Percentiles rank a stretch among this genome's conserved stretches.
Conservation (phyloP, 768 basidiomycete genomes). For the Suillus luteus region DNA sequence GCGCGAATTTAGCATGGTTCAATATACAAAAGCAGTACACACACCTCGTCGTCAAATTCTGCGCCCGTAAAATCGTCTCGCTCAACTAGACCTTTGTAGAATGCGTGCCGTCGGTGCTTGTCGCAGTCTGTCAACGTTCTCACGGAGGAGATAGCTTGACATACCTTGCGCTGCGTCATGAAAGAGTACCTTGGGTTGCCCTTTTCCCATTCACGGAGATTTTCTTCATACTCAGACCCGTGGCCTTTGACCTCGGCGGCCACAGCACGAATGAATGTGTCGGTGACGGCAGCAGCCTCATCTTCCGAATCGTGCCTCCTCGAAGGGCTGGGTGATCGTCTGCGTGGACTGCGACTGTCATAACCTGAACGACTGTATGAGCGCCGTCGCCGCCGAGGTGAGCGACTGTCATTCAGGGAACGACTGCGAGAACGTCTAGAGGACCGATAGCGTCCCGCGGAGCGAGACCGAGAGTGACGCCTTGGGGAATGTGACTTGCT, state of each 20-base stretch:
- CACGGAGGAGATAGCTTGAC: slow-evolving; percentile 11
- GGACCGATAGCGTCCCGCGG: slow-evolving; percentile 38
- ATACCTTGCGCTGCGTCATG: slow-evolving; percentile 58
- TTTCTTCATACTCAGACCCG: slow-evolving; percentile 73
- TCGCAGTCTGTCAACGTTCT: slow-evolving; percentile 4
- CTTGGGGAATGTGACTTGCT: slow-evolving; percentile 34
- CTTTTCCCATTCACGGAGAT: slow-evolving; percentile 72
- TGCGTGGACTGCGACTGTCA: slow-evolving; percentile 50
- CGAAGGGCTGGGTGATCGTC: slow-evolving; percentile 36
- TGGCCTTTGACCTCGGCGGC: slow-evolving; percentile 84
- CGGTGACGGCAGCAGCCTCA: slow-evolving; percentile 57
- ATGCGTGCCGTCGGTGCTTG: slow-evolving; percentile 72
- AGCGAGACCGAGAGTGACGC: slow-evolving; percentile 38
- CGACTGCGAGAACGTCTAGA: slow-evolving; percentile 52
- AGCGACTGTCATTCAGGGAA: slow-evolving; percentile 46
- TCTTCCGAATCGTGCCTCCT: slow-evolving; percentile 56
- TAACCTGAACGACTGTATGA: slow-evolving; percentile 43
- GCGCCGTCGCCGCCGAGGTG: slow-evolving; percentile 41
- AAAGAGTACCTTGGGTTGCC: slow-evolving; percentile 85
- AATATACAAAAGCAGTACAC: neutral
- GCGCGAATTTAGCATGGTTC: neutral
- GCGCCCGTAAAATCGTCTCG: slow-evolving; percentile 55
- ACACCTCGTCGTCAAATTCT: slow-evolving; percentile 83
- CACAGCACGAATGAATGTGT: slow-evolving; percentile 85
- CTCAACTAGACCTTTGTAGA: slow-evolving; percentile 69